phyloP scores from a whole-genome alignment of 257 asterid species.

The Cordia subcordata region DNA sequence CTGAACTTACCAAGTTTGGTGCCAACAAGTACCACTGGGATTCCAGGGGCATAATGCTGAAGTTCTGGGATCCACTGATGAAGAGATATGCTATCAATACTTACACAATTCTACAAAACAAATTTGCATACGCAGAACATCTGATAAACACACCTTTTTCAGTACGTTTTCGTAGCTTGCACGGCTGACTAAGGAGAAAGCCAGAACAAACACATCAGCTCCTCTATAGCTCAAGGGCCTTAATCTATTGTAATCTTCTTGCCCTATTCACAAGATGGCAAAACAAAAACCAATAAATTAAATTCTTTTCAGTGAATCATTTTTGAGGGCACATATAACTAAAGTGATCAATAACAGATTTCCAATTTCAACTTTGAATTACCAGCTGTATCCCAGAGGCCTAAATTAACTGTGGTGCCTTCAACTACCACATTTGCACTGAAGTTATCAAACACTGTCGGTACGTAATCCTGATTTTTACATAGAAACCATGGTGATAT shows the following conservation, averaged over 20 bases:
- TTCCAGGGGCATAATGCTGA: conserved; percentile 85
- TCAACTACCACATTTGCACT: conserved; percentile 97
- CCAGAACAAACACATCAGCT: conserved; percentile 84
- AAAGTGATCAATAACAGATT: background rate
- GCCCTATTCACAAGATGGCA: conserved; percentile 49
- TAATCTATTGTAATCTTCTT: conserved; percentile 90
- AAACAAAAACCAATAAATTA: conserved; percentile 14
- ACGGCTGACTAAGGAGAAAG: conserved; percentile 88
- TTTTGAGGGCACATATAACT: background rate
- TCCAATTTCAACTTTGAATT: conserved; percentile 7
- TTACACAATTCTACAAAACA: background rate
- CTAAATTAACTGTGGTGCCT: conserved; percentile 85
- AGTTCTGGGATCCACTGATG: conserved; percentile 96
- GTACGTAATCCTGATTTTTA: conserved; percentile 69
- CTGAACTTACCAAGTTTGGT: conserved; percentile 68
- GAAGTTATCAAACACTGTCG: conserved; percentile 91
- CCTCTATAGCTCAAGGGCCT: conserved; percentile 99
- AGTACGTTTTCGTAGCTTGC: conserved; percentile 90
- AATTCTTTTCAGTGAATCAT: conserved; percentile 2
- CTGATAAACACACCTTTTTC: conserved; percentile 56
- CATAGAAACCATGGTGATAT: conserved; percentile 10
- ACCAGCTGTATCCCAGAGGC: conserved; percentile 99
- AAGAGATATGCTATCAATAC: conserved; percentile 17
- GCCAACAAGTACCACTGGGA: conserved; percentile 78
- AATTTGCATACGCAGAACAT: background rate